A percentile compares a stretch with the other conserved stretches of the same genome.
Evolutionary conservation across 129 eudicot genomes (phyloP).

Genomic region (Flaveria sonorensis): DNA sequence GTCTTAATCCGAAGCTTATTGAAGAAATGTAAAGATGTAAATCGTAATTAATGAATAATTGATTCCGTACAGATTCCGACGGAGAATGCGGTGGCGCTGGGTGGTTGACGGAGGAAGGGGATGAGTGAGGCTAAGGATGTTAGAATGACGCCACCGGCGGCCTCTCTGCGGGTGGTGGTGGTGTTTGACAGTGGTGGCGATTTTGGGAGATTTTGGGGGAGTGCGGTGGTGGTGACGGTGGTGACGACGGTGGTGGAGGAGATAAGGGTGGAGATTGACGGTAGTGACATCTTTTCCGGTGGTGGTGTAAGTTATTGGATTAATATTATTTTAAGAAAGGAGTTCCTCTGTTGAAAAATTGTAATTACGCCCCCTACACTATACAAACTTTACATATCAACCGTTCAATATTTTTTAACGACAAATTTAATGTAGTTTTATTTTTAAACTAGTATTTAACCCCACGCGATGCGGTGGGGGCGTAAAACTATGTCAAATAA

Average conservation of each 20-base stretch:
- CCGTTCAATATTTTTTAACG: not conserved
- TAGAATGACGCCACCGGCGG: slow-evolving; percentile 40
- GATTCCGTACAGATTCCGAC: slow-evolving; percentile 67
- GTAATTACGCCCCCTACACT: not conserved
- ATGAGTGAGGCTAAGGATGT: slow-evolving; percentile 46
- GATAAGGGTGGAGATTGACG: slow-evolving; percentile 35
- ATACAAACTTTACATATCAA: not conserved
- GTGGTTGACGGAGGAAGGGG: slow-evolving; percentile 48
- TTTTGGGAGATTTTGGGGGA: not conserved
- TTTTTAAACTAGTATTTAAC: too few species aligned
- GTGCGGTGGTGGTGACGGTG: slow-evolving; percentile 17
- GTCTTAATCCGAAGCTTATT: not conserved
- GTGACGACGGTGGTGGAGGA: slow-evolving; percentile 34
- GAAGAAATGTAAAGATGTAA: not conserved
- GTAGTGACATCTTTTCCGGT: slow-evolving; percentile 51
- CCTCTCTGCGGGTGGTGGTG: slow-evolving; percentile 54
- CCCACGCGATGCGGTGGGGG: too few species aligned
- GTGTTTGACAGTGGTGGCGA: not conserved
- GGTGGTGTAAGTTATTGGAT: not conserved
- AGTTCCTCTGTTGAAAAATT: not conserved
- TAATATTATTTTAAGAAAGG: not conserved
- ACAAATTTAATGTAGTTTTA: too few species aligned
- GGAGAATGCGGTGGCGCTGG: slow-evolving; percentile 58
- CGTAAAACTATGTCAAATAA: too few species aligned
- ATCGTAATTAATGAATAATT: not conserved